Evolutionary conservation across 164 flowering plant genomes (phyloP).

Genomic region (Liriodendron chinense): DNA sequence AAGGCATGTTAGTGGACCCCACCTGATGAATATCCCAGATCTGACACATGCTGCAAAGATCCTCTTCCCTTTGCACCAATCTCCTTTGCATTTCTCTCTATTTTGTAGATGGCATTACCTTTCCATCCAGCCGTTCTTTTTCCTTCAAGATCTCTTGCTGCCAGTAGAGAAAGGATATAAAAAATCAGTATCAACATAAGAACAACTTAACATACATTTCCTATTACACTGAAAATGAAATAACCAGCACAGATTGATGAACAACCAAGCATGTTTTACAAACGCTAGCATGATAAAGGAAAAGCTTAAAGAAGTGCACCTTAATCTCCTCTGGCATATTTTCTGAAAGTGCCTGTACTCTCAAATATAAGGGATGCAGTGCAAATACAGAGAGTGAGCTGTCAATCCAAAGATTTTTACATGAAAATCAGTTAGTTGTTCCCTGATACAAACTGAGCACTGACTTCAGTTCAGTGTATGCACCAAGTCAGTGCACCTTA

Average conservation of each 20-base stretch:
- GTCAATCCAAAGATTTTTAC: constrained; percentile 21
- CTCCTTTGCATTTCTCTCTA: not conserved
- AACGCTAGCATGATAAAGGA: not conserved
- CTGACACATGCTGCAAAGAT: not conserved
- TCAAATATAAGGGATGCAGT: constrained; percentile 86
- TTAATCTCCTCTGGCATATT: constrained; percentile 67
- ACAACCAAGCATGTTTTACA: not conserved
- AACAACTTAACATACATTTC: not conserved
- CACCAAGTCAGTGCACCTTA: not conserved
- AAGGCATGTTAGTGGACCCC: not conserved
- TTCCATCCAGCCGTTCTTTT: constrained; percentile 49
- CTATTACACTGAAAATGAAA: not conserved
- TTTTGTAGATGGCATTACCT: constrained; percentile 38
- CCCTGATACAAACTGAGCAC: not conserved
- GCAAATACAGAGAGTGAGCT: constrained; percentile 98
- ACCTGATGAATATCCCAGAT: not conserved
- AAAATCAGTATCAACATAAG: constrained; percentile 3
- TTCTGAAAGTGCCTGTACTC: constrained; percentile 82
- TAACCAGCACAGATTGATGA: not conserved
- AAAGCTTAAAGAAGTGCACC: constrained; percentile 34
- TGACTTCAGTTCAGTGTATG: not conserved
- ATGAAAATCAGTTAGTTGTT: not conserved
- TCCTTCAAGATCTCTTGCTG: constrained; percentile 82
- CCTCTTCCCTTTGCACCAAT: not conserved
- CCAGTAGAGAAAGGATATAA: constrained; percentile 16